Evolutionary conservation across 805 yeast genomes (phyloP), one percentile per base, ranked within the genome.

Genomic region (Suhomyces sp.): DNA sequence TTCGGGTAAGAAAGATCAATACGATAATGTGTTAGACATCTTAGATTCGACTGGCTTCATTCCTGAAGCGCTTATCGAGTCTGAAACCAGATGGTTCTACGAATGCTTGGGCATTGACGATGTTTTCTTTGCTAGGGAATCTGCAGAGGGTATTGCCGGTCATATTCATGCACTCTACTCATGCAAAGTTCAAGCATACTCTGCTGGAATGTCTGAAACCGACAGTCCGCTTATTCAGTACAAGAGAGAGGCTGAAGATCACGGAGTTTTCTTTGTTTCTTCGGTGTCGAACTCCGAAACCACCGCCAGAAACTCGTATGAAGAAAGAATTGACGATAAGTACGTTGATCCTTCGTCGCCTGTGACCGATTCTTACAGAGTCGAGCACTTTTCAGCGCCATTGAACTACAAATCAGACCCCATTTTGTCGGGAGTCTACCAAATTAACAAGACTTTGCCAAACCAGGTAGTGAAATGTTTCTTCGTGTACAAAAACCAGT

Each of bases 1-100:
- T 65, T 80, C 84, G 23, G 96, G 92, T 35, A 90, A 88, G 67
- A 87, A 85, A 64, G 78, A 81, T 47, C 98, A 94, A 70, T 81
- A 86, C 68, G 91, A 85, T 59, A 78, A 79, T 56, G 97, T 93
- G 44, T 82, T 90, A 70, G 96, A 90, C 66, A 78, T 84, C 41
- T 74, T 93, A 52, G 96, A 90, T 66, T 78, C 81, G 50, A 83
- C 86, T 33, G 98, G 97, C 0, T 89, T 93, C 65, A 88, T 93
- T 55, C 99, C 98, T 8, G 96, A 88, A 61, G 72, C 82, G 52
- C 77, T 90, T 61, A 88, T 93, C 59, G 97, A 91, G 70, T 77
- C 81, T 51, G 98, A 93, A 72, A 86, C 93, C 6, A 81, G 78
- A 46, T 91, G 97, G 96, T 92, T 93, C 68, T 94, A 94, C 74